A percentile compares a stretch with the other conserved stretches of the same genome.
phyloP scores from a whole-genome alignment of 345 rosid species.

The Atalantia buxifolia region DNA sequence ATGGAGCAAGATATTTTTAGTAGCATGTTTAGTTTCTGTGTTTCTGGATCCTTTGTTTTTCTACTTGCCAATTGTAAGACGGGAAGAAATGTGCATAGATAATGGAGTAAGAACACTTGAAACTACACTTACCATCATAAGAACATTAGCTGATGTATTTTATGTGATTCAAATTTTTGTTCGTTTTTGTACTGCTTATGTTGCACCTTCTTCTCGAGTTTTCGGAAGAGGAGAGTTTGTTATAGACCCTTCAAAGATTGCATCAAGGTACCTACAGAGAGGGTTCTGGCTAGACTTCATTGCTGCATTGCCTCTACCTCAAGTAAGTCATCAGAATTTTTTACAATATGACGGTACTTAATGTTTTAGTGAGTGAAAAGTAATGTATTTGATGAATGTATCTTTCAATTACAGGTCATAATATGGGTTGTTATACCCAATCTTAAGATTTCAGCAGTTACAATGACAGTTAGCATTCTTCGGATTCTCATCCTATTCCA shows the following conservation, averaged over 20 bases:
- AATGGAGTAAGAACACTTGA: background rate
- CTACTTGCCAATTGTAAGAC: background rate
- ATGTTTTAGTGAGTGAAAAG: background rate
- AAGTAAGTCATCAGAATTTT: background rate
- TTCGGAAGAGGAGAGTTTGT: too few relatives aligned
- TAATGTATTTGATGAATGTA: background rate
- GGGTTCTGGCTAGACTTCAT: conserved; percentile 13
- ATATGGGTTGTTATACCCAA: conserved; percentile 27
- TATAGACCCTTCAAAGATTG: conserved; percentile 9
- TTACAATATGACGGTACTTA: background rate
- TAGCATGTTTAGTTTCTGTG: background rate
- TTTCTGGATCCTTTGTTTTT: conserved; percentile 16
- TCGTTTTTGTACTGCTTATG: conserved; percentile 9
- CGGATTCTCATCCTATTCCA: conserved; percentile 25
- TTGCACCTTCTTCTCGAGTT: conserved; percentile 11
- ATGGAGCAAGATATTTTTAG: conserved; percentile 18
- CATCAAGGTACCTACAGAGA: conserved; percentile 1
- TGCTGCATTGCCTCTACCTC: conserved; percentile 18
- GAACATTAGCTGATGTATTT: conserved; percentile 7
- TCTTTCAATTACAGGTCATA: conserved; percentile 19
- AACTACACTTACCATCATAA: background rate
- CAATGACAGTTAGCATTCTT: conserved; percentile 12
- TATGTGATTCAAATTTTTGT: conserved; percentile 7
- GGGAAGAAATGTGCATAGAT: background rate
- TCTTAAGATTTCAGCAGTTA: conserved; percentile 4